phyloP scores from a whole-genome alignment of 2,329 filamentous ascomycete genomes.

The Phaeoacremonium minimum region DNA sequence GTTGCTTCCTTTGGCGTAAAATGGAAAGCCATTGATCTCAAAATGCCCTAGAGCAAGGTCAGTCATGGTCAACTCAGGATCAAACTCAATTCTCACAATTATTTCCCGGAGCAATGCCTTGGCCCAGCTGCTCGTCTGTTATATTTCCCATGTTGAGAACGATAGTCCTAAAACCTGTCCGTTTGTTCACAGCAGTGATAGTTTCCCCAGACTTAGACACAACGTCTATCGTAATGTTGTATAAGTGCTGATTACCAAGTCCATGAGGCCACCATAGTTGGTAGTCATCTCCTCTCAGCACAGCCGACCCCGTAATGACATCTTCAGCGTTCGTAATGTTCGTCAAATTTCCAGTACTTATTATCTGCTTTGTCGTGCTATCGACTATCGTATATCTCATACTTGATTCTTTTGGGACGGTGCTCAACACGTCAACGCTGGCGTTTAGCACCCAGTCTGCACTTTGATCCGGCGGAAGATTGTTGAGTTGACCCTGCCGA shows the following conservation, averaged over 20 bases:
- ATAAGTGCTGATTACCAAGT: constrained; percentile 53
- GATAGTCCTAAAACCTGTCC: constrained; percentile 58
- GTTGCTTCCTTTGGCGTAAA: constrained; percentile 62
- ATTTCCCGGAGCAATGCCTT: constrained; percentile 39
- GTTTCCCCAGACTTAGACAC: constrained; percentile 25
- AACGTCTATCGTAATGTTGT: constrained; percentile 48
- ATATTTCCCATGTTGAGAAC: constrained; percentile 53
- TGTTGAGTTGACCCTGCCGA: constrained; percentile 52
- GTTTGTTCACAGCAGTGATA: constrained; percentile 42
- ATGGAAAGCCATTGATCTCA: constrained; percentile 59
- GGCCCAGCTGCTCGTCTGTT: constrained; percentile 44
- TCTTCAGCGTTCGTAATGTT: constrained; percentile 33
- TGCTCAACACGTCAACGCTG: constrained; percentile 53
- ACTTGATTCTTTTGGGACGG: constrained; percentile 32
- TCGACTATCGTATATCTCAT: constrained; percentile 44
- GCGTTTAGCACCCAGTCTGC: constrained; percentile 58
- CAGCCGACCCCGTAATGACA: constrained; percentile 42
- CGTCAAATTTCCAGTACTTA: constrained; percentile 29
- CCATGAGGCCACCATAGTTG: constrained; percentile 59
- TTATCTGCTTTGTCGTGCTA: constrained; percentile 25
- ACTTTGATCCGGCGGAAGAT: constrained; percentile 51
- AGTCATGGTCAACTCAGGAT: too few relatives aligned
- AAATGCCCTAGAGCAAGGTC: constrained; percentile 63
- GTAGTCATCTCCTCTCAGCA: constrained; percentile 35
- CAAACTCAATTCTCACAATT: too few relatives aligned